Conservation (phyloP, 306 rosid genomes). For the Cucumis hystrix region DNA sequence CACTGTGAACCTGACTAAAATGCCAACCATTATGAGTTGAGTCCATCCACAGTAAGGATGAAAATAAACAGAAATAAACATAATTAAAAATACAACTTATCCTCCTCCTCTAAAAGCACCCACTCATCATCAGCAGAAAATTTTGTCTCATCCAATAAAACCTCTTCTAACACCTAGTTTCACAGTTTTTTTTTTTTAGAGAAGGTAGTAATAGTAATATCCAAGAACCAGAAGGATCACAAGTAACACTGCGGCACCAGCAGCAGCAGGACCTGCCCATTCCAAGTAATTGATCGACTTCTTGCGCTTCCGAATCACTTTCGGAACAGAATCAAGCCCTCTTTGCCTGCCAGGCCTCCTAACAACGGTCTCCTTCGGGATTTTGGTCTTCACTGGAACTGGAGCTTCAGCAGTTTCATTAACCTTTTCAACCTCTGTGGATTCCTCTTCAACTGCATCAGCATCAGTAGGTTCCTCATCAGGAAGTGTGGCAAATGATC, state of each 20-base stretch:
- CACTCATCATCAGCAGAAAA: conserved; percentile 18
- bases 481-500: conserved; percentile 14
- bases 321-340: conserved; percentile 38
- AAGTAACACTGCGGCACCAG: conserved; percentile 20
- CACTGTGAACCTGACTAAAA: neutral
- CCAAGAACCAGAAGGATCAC: conserved; percentile 38
- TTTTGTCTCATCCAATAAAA: conserved; percentile 10
- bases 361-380: conserved; percentile 31
- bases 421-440: conserved; percentile 37
- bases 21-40: conserved; percentile 19
- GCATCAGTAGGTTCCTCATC: conserved; percentile 35
- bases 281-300: conserved; percentile 48
- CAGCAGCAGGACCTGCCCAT: conserved; percentile 50
- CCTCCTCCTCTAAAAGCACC: conserved; percentile 12
- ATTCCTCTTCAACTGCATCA: conserved; percentile 27
- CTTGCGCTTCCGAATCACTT: conserved; percentile 56
- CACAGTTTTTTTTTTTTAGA: conserved; percentile 18
- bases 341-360: conserved; percentile 42
- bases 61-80: conserved; percentile 37
- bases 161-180: conserved; percentile 7
- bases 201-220: conserved; percentile 32
- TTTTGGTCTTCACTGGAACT: conserved; percentile 30
- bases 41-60: conserved; percentile 37
- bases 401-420: conserved; percentile 25
- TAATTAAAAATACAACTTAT: conserved; percentile 24